These are phyloP conservation scores for Morella rubra DNA, from an alignment of 306 rosid genomes.

Conservation along the genomic window DNA sequence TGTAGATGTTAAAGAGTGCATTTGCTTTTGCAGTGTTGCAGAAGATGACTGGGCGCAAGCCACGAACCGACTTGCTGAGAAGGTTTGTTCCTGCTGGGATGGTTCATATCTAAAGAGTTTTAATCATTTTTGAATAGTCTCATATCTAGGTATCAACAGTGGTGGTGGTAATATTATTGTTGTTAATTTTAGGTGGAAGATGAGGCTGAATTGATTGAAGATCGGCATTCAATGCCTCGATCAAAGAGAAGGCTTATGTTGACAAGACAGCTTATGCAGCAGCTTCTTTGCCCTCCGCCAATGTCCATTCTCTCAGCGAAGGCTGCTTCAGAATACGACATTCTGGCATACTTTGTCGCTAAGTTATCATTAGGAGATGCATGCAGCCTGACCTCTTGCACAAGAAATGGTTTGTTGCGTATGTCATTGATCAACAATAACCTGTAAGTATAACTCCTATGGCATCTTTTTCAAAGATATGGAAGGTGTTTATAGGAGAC, in stretches of 20 bases:
- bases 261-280: constrained; percentile 52
- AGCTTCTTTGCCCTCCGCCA: constrained; percentile 46
- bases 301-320: constrained; percentile 40
- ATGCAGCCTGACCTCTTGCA: constrained; percentile 41
- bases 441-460: constrained; percentile 36
- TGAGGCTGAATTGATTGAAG: constrained; percentile 38
- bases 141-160: background rate
- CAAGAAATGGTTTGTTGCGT: constrained; percentile 17
- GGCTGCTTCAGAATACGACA: constrained; percentile 39
- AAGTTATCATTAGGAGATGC: constrained; percentile 46
- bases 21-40: constrained; percentile 35
- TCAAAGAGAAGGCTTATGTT: constrained; percentile 50
- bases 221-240: constrained; percentile 25
- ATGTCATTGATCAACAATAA: constrained; percentile 17
- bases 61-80: constrained; percentile 43
- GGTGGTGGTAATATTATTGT: constrained; percentile 8
- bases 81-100: constrained; percentile 30
- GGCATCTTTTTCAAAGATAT: background rate
- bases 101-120: background rate
- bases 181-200: constrained; percentile 42
- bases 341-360: constrained; percentile 39
- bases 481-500: background rate
- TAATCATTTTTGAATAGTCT: background rate
- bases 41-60: constrained; percentile 52
- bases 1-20: background rate